Evolutionary conservation across 2,329 filamentous ascomycete species (phyloP).

Genomic region (Xylariaceae sp.): DNA sequence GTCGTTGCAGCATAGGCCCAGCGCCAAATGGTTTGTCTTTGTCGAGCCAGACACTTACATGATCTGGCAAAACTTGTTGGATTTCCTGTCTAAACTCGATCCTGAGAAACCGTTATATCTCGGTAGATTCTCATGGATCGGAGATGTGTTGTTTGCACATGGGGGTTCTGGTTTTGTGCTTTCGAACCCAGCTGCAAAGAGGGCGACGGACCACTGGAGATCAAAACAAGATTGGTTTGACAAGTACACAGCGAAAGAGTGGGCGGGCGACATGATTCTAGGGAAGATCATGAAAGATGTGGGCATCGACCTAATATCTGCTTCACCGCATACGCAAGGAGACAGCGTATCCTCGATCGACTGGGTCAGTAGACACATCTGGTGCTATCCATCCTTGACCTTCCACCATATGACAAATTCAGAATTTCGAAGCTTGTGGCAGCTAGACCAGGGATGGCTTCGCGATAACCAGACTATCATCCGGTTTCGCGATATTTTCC

Average conservation of each 20-base stretch:
- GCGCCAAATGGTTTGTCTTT: slow-evolving; percentile 37
- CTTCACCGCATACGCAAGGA: slow-evolving; percentile 8
- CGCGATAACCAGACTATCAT: neutral
- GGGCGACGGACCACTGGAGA: slow-evolving; percentile 9
- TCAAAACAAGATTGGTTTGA: slow-evolving; percentile 10
- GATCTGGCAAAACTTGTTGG: slow-evolving; percentile 31
- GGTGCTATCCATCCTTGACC: slow-evolving; percentile 16
- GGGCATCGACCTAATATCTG: slow-evolving; percentile 7
- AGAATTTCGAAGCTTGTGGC: slow-evolving; percentile 9
- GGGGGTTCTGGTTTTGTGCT: slow-evolving; percentile 33
- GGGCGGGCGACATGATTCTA: slow-evolving; percentile 18
- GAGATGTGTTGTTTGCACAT: slow-evolving; percentile 30
- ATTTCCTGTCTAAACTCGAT: slow-evolving; percentile 29
- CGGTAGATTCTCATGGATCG: slow-evolving; percentile 30
- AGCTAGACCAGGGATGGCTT: slow-evolving; percentile 13
- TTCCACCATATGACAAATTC: slow-evolving; percentile 15
- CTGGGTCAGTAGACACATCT: slow-evolving; percentile 9
- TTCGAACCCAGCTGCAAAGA: slow-evolving; percentile 33
- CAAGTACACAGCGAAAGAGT: slow-evolving; percentile 10
- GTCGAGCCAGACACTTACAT: slow-evolving; percentile 36
- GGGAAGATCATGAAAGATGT: slow-evolving; percentile 11
- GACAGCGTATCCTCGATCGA: slow-evolving; percentile 9
- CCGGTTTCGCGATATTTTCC: slow-evolving; percentile 10
- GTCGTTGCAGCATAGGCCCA: slow-evolving; percentile 29
- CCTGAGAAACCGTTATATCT: slow-evolving; percentile 27